Conservation (phyloP, 2,329 filamentous ascomycete species). For the Chrysoporthe puriensis region DNA sequence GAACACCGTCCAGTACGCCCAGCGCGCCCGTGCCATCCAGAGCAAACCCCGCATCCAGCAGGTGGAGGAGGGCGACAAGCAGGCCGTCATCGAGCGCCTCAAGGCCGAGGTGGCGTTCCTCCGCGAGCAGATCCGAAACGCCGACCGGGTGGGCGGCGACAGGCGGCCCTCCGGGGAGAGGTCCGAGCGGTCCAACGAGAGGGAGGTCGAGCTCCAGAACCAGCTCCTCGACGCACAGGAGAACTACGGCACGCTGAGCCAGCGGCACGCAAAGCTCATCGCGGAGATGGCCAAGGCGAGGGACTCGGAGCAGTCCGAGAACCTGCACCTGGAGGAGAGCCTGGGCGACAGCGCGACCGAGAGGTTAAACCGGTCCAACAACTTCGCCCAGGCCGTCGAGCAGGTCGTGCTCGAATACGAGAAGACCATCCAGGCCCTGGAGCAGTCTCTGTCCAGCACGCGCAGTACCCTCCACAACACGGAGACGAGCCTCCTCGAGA, state of each 20-base stretch:
- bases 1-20: constrained; percentile 97
- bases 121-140: constrained; percentile 87
- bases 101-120: constrained; percentile 93
- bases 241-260: constrained; percentile 88
- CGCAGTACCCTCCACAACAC: constrained; percentile 80
- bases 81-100: constrained; percentile 88
- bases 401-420: constrained; percentile 97
- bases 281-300: constrained; percentile 88
- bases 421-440: constrained; percentile 93
- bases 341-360: constrained; percentile 81
- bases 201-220: constrained; percentile 89
- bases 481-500: constrained; percentile 86
- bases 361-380: constrained; percentile 89
- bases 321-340: constrained; percentile 61
- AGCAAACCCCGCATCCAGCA: constrained; percentile 97
- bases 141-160: constrained; percentile 68
- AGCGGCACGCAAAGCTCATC: constrained; percentile 94
- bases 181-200: constrained; percentile 77
- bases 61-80: constrained; percentile 89
- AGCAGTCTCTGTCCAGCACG: constrained; percentile 88
- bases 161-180: constrained; percentile 69
- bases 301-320: constrained; percentile 67
- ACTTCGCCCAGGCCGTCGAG: constrained; percentile 93
- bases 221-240: constrained; percentile 91
- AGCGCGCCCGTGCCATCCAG: constrained; percentile 93